Evolutionary conservation across 108 stramenopile genomes (phyloP), one percentile per base, ranked within the genome.

Genomic region (Aurantiochytrium sp.): DNA sequence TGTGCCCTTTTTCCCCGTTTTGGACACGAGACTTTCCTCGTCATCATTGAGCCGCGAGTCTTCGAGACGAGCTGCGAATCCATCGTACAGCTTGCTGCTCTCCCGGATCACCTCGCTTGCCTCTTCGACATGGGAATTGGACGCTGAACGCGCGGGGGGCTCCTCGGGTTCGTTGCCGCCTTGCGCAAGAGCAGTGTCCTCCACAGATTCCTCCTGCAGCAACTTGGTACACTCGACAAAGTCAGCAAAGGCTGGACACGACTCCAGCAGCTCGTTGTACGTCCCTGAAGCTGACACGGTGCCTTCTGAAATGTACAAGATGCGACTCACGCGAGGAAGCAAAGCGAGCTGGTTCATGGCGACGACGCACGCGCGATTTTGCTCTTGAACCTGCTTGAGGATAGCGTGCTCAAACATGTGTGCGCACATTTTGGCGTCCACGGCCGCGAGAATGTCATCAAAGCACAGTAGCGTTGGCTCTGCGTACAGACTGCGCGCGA

Each of bases 401-500:
- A 97, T 93, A 14, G 96, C 96, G 87, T 94, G 90, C 88, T 95
- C 95, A 88, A 96, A 98, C 10, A 98, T 93, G 4, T 93, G 91
- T 16, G 93, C 76, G 25, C 96, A 97, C 35, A 97, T 96, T 89
- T 93, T 93, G 16, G 96, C 94, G 87, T 99, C 98, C 18, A 97
- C 96, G n/a, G 98, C 98, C 8, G 96, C 96, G 44, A 99, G 90
- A 0, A 97, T 96, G 91, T 99, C 98, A 89, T 99, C 98, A 57
- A 96, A 83, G 35, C 98, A 88, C 44, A 97, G 88, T n/a, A 97
- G 25, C 51, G 23, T 57, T 18, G 88, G 72, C 14, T 87, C 91
- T 4, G 28, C 60, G 60, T 93, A 93, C 45, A 92, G 44, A 3
- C 92, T 92, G 8, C 92, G 88, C 8, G 92, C 92, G 35, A 92